Percentiles rank a stretch among this genome's conserved stretches.
Evolutionary conservation across 2,329 filamentous ascomycete species (phyloP).

Genomic region (Phialophora chinensis): DNA sequence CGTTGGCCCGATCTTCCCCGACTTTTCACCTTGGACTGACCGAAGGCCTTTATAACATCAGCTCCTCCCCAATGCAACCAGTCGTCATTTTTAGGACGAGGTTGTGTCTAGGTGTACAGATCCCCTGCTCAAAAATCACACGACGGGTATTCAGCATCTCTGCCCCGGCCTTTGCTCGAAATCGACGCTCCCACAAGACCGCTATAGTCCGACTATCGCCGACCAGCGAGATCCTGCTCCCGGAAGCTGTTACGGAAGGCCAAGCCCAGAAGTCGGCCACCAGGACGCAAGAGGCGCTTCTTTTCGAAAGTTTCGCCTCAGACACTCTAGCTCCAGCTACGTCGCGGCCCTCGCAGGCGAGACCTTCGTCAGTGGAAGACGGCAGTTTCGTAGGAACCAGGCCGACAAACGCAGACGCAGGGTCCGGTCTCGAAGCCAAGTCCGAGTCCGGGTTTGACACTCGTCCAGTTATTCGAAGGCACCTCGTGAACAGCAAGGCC

Average conservation of each 20-base stretch:
- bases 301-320: background rate
- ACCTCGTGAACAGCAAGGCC: background rate
- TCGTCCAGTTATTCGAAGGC: background rate
- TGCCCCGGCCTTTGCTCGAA: background rate
- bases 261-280: background rate
- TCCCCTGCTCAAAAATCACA: background rate
- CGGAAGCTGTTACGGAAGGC: background rate
- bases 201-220: background rate
- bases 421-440: background rate
- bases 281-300: background rate
- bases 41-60: background rate
- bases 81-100: background rate
- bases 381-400: background rate
- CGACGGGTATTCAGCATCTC: background rate
- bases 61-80: background rate
- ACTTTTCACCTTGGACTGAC: conserved; percentile 1
- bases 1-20: conserved; percentile 6
- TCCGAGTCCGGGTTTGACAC: background rate
- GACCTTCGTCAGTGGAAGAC: background rate
- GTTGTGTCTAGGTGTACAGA: background rate
- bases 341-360: background rate
- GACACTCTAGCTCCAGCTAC: background rate
- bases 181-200: background rate
- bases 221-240: background rate
- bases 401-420: background rate